phyloP scores from a whole-genome alignment of 768 basidiomycete genomes.

The Dacryopinax primogenitus region DNA sequence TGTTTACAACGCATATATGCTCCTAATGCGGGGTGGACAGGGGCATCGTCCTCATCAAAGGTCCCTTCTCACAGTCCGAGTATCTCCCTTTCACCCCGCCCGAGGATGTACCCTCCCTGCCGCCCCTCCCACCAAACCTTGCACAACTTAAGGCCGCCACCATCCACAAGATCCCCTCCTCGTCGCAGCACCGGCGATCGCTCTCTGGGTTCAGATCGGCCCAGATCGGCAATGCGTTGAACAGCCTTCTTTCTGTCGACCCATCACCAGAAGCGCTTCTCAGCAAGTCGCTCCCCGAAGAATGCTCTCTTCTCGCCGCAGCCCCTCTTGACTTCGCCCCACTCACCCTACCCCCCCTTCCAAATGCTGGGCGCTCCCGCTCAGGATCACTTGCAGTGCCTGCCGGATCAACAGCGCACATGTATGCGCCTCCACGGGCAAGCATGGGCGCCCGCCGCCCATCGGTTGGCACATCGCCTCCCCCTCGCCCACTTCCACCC shows the following conservation, averaged over 20 bases:
- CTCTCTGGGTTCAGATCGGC: not conserved
- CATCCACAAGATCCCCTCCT: not conserved
- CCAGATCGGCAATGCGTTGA: not conserved
- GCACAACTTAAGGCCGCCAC: conserved; percentile 1
- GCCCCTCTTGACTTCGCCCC: not conserved
- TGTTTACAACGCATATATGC: not conserved
- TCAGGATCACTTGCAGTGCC: not conserved
- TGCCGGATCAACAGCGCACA: not conserved
- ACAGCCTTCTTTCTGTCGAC: not conserved
- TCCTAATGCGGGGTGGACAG: not conserved
- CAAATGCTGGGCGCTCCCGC: not conserved
- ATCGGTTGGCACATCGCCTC: not conserved
- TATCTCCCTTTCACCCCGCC: not conserved
- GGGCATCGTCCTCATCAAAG: conserved; percentile 2
- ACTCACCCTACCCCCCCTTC: not conserved
- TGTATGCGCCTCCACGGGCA: conserved; percentile 7
- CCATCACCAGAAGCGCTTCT: not conserved
- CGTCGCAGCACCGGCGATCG: not conserved
- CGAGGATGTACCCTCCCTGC: not conserved
- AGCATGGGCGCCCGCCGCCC: not conserved
- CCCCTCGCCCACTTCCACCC: not conserved
- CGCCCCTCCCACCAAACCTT: not conserved
- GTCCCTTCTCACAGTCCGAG: not conserved
- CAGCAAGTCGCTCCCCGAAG: conserved; percentile 3
- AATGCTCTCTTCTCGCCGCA: not conserved